A percentile compares a stretch with the other conserved stretches of the same genome.
Evolutionary conservation across 164 flowering plant species (phyloP).

Genomic region (Stephania japonica): DNA sequence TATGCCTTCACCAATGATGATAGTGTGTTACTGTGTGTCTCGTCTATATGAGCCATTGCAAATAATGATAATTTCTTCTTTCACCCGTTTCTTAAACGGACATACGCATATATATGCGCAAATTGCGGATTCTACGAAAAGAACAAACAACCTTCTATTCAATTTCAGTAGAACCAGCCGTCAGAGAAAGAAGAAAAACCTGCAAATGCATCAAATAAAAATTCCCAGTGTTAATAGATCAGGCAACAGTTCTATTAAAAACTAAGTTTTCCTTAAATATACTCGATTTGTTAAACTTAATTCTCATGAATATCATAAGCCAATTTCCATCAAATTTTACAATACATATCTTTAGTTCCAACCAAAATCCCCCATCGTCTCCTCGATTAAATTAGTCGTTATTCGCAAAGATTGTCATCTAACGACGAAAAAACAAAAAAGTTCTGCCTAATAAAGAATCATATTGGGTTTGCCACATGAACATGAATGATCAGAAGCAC

Average conservation of each 20-base stretch:
- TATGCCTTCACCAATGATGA: slow-evolving; percentile 32
- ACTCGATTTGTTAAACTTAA: neutral
- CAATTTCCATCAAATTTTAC: neutral
- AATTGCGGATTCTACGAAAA: neutral
- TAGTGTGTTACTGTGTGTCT: slow-evolving; percentile 22
- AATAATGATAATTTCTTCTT: neutral
- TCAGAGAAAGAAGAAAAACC: neutral
- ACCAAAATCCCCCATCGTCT: too few relatives aligned
- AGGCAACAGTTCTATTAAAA: neutral
- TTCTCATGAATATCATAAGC: neutral
- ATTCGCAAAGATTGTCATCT: too few relatives aligned
- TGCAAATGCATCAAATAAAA: neutral
- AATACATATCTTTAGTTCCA: neutral
- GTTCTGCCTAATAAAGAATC: too few relatives aligned
- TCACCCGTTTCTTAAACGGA: neutral
- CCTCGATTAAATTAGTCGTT: too few relatives aligned
- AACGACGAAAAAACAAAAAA: too few relatives aligned
- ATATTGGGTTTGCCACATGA: too few relatives aligned
- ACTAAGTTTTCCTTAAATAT: neutral
- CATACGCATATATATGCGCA: too few relatives aligned
- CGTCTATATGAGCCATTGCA: slow-evolving; percentile 35
- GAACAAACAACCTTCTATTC: neutral
- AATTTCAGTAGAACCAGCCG: neutral
- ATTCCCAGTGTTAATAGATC: neutral
- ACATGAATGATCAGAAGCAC: too few relatives aligned